phyloP scores from a whole-genome alignment of 192 early-diverging fungal genomes.

The Pilobolus umbonatus region DNA sequence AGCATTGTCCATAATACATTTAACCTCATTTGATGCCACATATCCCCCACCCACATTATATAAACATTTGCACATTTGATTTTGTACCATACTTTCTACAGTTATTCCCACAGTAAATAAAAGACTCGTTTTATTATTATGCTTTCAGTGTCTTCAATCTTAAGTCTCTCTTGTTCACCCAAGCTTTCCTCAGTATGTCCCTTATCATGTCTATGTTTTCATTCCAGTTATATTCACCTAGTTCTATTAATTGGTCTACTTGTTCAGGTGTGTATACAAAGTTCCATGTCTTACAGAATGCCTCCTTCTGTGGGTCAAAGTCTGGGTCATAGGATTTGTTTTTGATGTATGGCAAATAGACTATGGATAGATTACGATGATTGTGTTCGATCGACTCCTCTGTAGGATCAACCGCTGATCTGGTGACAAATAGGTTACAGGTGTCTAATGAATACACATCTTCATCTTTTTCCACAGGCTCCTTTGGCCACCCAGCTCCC shows the following conservation, averaged over 20 bases:
- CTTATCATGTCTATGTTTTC: conserved; percentile 51
- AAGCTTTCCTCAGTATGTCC: conserved; percentile 37
- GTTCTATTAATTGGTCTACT: conserved; percentile 52
- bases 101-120: conserved; percentile 4
- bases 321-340: conserved; percentile 45
- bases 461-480: conserved; percentile 7
- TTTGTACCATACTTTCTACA: not conserved
- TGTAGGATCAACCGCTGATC: not conserved
- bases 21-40: too few relatives aligned
- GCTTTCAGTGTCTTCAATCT: not conserved
- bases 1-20: too few relatives aligned
- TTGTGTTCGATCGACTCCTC: conserved; percentile 9
- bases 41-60: not conserved
- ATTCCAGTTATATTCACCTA: conserved; percentile 51
- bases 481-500: conserved; percentile 28
- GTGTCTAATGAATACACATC: conserved; percentile 8
- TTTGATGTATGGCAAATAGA: conserved; percentile 64
- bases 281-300: conserved; percentile 66
- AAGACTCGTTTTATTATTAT: not conserved
- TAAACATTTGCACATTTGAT: not conserved
- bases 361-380: conserved; percentile 28
- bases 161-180: conserved; percentile 40
- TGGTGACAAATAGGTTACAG: conserved; percentile 9
- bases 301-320: conserved; percentile 61
- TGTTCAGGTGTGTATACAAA: conserved; percentile 64